Evolutionary conservation across 1,139 yeast species (phyloP), one percentile per base, ranked within the genome.

Genomic region (Maudiozyma humilis): DNA sequence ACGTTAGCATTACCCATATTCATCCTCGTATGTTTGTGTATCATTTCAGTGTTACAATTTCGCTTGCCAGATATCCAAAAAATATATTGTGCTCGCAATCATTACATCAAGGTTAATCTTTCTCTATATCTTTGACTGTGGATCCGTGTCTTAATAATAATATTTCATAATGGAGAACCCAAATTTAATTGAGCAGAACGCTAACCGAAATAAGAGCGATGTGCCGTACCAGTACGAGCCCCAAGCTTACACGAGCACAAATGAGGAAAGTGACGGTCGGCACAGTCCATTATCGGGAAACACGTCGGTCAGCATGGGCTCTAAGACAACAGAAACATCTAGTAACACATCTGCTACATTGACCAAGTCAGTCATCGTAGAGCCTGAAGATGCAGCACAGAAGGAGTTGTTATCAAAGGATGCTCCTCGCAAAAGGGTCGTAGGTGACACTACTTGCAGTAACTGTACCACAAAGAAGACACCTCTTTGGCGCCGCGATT

Each of bases 401-500:
- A 15, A 15, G 16, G 43, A 40, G 4, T 29, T 23, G 14, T 19
- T 25, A 8, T 15, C 12, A 15, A 18, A 27, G 13, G 32, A 27
- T 14, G 6, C 20, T 4, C 18, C 88, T n/a, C 14, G 25, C 4
- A 35, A 23, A 35, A 35, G 38, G 14, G n/a, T 17, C 7, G 32
- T 16, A 3, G 17, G 18, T 5, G 39, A 36, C 7, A 36, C 95
- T 2, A 73, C 81, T 20, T 87, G 96, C 64, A 83, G 82, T 52
- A 88, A 88, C 63, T 88, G 96, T 66, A 77, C 80, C 54, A 87
- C 96, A 4, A 83, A 83, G 49, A 87, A 87, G 2, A 88, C 96
- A 1, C 96, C 96, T 0, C 69, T 88, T 16, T 88, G 96, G 96
- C 74, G 96, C 64, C 71, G 96, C 52, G 95, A 87, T 63, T 95